A percentile compares a stretch with the other conserved stretches of the same genome.
Evolutionary conservation across 495 filamentous ascomycete species (phyloP).

Genomic region (Penicillium coffeae): DNA sequence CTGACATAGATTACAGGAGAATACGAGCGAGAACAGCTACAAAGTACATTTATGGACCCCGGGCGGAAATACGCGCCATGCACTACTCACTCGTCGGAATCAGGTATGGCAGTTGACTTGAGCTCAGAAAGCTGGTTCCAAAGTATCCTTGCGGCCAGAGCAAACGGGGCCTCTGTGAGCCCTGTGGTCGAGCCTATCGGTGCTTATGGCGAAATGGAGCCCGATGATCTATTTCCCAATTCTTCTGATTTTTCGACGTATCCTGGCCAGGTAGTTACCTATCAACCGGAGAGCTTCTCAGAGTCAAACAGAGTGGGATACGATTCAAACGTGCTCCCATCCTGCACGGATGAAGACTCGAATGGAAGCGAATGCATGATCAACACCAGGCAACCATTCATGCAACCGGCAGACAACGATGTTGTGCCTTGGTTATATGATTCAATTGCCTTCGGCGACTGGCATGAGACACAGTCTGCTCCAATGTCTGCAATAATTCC

Average conservation of each 20-base stretch:
- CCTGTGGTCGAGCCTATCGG: too few species aligned
- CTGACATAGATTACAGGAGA: background rate
- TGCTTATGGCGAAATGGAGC: too few species aligned
- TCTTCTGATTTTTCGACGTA: too few species aligned
- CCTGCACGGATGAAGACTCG: background rate
- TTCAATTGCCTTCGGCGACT: background rate
- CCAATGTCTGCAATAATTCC: conserved; percentile 21
- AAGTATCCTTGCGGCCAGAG: too few species aligned
- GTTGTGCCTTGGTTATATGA: background rate
- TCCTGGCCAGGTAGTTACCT: too few species aligned
- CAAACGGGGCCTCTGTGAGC: too few species aligned
- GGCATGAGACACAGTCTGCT: conserved; percentile 19
- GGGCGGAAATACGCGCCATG: too few species aligned
- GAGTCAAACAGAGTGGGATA: background rate
- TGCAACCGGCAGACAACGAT: background rate
- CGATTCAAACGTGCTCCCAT: background rate
- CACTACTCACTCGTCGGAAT: too few species aligned
- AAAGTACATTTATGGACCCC: too few species aligned
- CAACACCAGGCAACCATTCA: background rate
- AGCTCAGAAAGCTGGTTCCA: too few species aligned
- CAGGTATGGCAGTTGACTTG: too few species aligned
- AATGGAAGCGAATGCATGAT: background rate
- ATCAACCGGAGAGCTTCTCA: background rate
- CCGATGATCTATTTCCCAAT: too few species aligned
- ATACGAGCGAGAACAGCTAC: background rate